phyloP scores from a whole-genome alignment of 768 basidiomycete genomes.

The Suillus clintonianus region DNA sequence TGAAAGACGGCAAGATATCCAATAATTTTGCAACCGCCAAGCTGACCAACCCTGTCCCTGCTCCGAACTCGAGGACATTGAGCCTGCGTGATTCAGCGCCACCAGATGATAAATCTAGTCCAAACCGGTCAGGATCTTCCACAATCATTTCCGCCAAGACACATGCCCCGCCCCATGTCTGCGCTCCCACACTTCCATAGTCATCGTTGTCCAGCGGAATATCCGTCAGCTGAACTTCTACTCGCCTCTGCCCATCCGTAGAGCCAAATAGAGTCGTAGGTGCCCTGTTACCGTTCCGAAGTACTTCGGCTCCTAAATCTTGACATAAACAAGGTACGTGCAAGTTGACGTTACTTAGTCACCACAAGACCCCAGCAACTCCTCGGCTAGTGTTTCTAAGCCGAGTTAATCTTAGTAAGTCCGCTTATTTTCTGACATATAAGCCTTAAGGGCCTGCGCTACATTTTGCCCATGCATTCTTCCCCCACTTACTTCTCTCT shows the following conservation, averaged over 20 bases:
- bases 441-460: no score
- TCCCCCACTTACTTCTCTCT: no score
- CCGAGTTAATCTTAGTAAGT: no score
- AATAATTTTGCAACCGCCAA: constrained; percentile 40
- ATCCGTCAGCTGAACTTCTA: constrained; percentile 58
- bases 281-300: no score
- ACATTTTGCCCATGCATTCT: no score
- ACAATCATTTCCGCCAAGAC: constrained; percentile 76
- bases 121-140: constrained; percentile 54
- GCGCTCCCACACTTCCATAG: constrained; percentile 73
- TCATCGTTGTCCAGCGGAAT: constrained; percentile 68
- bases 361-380: no score
- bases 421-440: no score
- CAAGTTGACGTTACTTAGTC: no score
- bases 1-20: neutral
- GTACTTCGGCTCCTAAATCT: no score
- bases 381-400: no score
- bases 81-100: constrained; percentile 15
- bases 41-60: constrained; percentile 57
- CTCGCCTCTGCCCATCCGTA: constrained; percentile 8
- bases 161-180: constrained; percentile 88
- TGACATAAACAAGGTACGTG: no score
- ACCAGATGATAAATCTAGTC: constrained; percentile 24
- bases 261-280: constrained; percentile 47
- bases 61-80: constrained; percentile 54